phyloP scores from a whole-genome alignment of 164 flowering plant species.

The Echeveria elegans region DNA sequence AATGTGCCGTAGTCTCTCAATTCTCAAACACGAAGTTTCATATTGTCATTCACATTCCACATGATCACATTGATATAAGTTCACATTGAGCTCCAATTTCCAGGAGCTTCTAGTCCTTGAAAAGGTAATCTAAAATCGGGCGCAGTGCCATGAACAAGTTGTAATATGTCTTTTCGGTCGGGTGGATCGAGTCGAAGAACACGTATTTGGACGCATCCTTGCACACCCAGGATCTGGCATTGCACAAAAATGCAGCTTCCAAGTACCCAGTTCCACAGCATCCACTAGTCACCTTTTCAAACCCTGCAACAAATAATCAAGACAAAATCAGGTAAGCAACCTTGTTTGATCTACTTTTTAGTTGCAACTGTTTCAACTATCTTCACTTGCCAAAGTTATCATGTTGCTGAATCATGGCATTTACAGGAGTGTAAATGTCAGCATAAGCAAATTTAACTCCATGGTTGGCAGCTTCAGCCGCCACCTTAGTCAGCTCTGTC shows the following conservation, averaged over 20 bases:
- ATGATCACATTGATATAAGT: no score
- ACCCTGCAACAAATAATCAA: conserved; percentile 24
- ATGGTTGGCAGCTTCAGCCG: not conserved
- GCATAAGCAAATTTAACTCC: not conserved
- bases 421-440: not conserved
- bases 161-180: conserved; percentile 27
- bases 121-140: conserved; percentile 12
- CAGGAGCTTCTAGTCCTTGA: not conserved
- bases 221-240: conserved; percentile 28
- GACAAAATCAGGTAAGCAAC: not conserved
- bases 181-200: conserved; percentile 31
- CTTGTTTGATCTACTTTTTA: not conserved
- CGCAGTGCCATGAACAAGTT: conserved; percentile 12
- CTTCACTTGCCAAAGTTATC: not conserved
- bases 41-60: not conserved
- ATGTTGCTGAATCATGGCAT: conserved; percentile 1
- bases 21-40: not conserved
- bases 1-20: no score
- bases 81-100: not conserved
- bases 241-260: conserved; percentile 43
- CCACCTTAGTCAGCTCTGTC: not conserved
- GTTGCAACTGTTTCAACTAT: not conserved
- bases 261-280: conserved; percentile 63
- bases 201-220: conserved; percentile 35
- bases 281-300: conserved; percentile 34